A percentile compares a stretch with the other conserved stretches of the same genome.
Conservation (phyloP, 2,329 filamentous ascomycete genomes). For the Aspergillus carbonarius region DNA sequence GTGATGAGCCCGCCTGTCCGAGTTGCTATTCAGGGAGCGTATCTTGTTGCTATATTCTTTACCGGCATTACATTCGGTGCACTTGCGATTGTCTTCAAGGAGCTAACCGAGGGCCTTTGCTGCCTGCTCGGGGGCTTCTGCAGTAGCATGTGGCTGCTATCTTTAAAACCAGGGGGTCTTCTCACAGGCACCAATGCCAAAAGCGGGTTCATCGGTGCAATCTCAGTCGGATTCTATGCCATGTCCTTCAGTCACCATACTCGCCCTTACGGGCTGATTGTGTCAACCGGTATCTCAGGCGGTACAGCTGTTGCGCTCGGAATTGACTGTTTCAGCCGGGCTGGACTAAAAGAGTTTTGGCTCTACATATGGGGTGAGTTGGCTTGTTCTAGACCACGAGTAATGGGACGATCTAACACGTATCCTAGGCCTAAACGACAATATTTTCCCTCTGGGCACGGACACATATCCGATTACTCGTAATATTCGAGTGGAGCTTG, state of each 20-base stretch:
- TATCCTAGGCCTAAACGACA: slow-evolving; percentile 64
- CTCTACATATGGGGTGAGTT: slow-evolving; percentile 76
- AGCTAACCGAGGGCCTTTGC: slow-evolving; percentile 80
- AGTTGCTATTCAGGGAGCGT: slow-evolving; percentile 77
- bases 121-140: slow-evolving; percentile 86
- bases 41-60: slow-evolving; percentile 73
- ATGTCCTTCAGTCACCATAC: slow-evolving; percentile 78
- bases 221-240: slow-evolving; percentile 67
- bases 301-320: slow-evolving; percentile 77
- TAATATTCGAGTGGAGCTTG: slow-evolving; percentile 82
- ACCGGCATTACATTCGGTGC: slow-evolving; percentile 74
- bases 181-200: slow-evolving; percentile 63
- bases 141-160: slow-evolving; percentile 86
- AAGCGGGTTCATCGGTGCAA: slow-evolving; percentile 71
- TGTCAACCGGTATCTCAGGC: slow-evolving; percentile 74
- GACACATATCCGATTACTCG: slow-evolving; percentile 81
- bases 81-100: slow-evolving; percentile 73
- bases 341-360: slow-evolving; percentile 97
- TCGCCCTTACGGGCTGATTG: slow-evolving; percentile 73
- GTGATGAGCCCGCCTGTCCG: slow-evolving; percentile 78
- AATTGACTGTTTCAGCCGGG: slow-evolving; percentile 84
- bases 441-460: slow-evolving; percentile 74
- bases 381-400: not conserved
- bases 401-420: slow-evolving; percentile 4
- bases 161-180: slow-evolving; percentile 72